A percentile compares a stretch with the other conserved stretches of the same genome.
Evolutionary conservation across 352 stramenopile genomes (phyloP).

Genomic region (Globisporangium okanoganense): DNA sequence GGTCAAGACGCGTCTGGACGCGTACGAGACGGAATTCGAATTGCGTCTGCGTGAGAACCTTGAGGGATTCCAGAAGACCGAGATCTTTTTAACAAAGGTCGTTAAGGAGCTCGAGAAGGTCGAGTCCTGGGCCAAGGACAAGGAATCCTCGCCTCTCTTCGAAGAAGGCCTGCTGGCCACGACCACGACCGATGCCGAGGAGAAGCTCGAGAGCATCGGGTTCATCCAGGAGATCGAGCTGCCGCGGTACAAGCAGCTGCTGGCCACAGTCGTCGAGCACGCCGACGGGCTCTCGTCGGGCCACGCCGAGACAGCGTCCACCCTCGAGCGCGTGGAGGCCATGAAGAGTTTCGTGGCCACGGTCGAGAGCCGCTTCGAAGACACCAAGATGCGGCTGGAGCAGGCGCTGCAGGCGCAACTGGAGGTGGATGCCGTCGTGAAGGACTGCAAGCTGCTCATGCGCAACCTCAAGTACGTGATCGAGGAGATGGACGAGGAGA

Average conservation of each 20-base stretch:
- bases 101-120: slow-evolving; percentile 86
- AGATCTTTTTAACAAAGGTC: slow-evolving; percentile 77
- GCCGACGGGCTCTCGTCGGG: slow-evolving; percentile 64
- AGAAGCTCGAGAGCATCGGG: slow-evolving; percentile 79
- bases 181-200: slow-evolving; percentile 64
- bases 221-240: slow-evolving; percentile 85
- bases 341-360: slow-evolving; percentile 77
- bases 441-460: slow-evolving; percentile 84
- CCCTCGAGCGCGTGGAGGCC: slow-evolving; percentile 62
- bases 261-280: slow-evolving; percentile 61
- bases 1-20: slow-evolving; percentile 63
- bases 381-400: slow-evolving; percentile 50
- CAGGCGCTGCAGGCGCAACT: slow-evolving; percentile 56
- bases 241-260: slow-evolving; percentile 76
- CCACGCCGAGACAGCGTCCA: slow-evolving; percentile 61
- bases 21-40: slow-evolving; percentile 67
- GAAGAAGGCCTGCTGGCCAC: slow-evolving; percentile 50
- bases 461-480: slow-evolving; percentile 88
- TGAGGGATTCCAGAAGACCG: slow-evolving; percentile 81
- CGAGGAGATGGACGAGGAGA: slow-evolving; percentile 86
- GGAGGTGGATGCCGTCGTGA: slow-evolving; percentile 78
- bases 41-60: slow-evolving; percentile 69
- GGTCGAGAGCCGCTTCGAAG: slow-evolving; percentile 67
- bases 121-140: slow-evolving; percentile 78
- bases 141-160: slow-evolving; percentile 66